Evolutionary conservation across 208 protist genomes (phyloP).

Genomic region (Leptomonas seymouri): DNA sequence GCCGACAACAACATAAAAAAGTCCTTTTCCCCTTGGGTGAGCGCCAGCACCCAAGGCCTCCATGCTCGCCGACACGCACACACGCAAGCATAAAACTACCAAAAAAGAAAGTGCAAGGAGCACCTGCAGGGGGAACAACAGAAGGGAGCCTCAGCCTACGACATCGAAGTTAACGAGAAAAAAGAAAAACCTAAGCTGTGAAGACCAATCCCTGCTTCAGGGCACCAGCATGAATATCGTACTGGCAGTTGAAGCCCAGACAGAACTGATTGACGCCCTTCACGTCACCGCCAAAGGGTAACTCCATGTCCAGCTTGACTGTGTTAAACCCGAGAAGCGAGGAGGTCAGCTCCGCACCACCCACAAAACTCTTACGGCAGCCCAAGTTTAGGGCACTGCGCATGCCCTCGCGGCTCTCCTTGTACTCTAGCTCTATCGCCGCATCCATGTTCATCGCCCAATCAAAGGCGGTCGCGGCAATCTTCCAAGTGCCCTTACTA

Average conservation of each 20-base stretch:
- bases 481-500: constrained; percentile 82
- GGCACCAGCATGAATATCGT: constrained; percentile 74
- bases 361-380: constrained; percentile 67
- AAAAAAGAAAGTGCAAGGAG: too few species aligned
- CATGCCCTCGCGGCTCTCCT: constrained; percentile 66
- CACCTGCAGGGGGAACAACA: too few species aligned
- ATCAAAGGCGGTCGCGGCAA: constrained; percentile 60
- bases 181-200: constrained; percentile 45
- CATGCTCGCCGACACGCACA: too few species aligned
- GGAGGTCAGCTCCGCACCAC: constrained; percentile 60
- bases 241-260: constrained; percentile 71
- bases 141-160: too few species aligned
- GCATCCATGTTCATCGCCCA: constrained; percentile 75
- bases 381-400: constrained; percentile 71
- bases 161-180: neutral
- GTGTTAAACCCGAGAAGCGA: constrained; percentile 63
- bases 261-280: constrained; percentile 73
- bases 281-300: constrained; percentile 85
- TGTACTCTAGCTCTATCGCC: constrained; percentile 81
- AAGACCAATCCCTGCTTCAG: constrained; percentile 84
- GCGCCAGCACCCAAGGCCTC: too few species aligned
- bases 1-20: too few species aligned
- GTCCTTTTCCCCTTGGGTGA: too few species aligned
- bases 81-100: too few species aligned
- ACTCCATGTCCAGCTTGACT: constrained; percentile 65